Evolutionary conservation across 2,329 filamentous ascomycete genomes (phyloP), one percentile per base, ranked within the genome.

Genomic region (Diaporthe humulicola): DNA sequence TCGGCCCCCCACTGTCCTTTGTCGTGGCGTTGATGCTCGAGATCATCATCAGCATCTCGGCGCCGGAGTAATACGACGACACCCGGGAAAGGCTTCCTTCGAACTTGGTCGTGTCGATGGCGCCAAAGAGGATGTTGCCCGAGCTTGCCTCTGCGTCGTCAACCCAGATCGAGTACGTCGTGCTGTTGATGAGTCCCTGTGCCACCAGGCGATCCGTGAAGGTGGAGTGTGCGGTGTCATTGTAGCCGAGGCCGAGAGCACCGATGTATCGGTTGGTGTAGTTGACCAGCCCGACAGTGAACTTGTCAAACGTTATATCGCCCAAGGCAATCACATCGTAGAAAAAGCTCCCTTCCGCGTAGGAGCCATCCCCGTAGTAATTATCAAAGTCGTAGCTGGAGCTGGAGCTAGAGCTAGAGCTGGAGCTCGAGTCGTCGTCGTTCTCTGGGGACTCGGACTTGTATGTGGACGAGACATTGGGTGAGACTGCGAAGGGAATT

Each of bases 111-210:
- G 73, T 76, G 76, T 83, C 81, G 74, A 83, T 70, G 58, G 81
- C 81, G 28, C 81, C 81, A 25, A 83, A 79, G 30, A 83, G 77
- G n/a, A 83, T 67, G 28, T 77, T 77, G 14, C 81, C 81, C 1
- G 81, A 79, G 10, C 61, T 70, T 12, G 77, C 81, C 10, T 79
- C 70, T 22, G 77, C 73, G 56, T 79, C 75, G 73, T 83, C 79
- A 19, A 83, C 77, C 81, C 81, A 83, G 74, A 83, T 79, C 74
- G 81, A 82, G 75, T 81, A 83, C 22, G 80, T 79, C 19, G 77
- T 78, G 22, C 77, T 79, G 56, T 78, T 77, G 74, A 81, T 81
- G 42, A 80, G 77, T 28, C 80, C 80, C 4, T 75, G 70, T 14
- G 76, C 75, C 22, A 81, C 76, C 48, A 82, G 72, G 30, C 78